These are phyloP conservation scores for Metarhizium guizhouense DNA, from an alignment of 2,329 filamentous ascomycete genomes.

Conservation along the genomic window DNA sequence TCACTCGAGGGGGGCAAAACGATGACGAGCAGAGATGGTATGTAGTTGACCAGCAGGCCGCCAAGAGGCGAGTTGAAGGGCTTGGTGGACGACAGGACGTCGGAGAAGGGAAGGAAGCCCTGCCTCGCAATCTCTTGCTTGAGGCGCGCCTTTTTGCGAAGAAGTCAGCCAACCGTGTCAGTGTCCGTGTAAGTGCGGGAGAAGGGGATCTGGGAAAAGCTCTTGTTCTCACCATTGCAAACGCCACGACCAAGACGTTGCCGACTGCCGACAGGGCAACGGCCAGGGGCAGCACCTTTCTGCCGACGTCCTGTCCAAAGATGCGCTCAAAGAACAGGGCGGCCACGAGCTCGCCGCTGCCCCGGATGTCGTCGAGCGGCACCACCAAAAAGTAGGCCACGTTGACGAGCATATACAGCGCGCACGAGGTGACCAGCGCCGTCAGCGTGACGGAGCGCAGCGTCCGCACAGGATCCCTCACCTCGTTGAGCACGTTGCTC, in stretches of 20 bases:
- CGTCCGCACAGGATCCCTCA: slow-evolving; percentile 3
- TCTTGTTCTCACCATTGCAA: slow-evolving; percentile 45
- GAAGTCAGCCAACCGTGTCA: not conserved
- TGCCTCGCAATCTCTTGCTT: slow-evolving; percentile 67
- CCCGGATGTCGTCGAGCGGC: slow-evolving; percentile 56
- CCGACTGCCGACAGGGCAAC: slow-evolving; percentile 60
- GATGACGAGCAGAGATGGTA: slow-evolving; percentile 61
- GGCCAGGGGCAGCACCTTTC: slow-evolving; percentile 49
- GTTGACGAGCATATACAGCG: slow-evolving; percentile 23
- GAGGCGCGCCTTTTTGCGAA: slow-evolving; percentile 43
- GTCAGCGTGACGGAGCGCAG: slow-evolving; percentile 22
- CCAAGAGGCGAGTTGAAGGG: slow-evolving; percentile 61
- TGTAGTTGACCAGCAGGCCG: slow-evolving; percentile 58
- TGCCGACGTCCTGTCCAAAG: slow-evolving; percentile 51
- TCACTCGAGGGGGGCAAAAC: slow-evolving; percentile 53
- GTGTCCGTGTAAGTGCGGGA: too few species aligned
- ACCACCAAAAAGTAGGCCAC: slow-evolving; percentile 34
- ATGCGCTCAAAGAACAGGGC: slow-evolving; percentile 57
- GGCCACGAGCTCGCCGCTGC: slow-evolving; percentile 58
- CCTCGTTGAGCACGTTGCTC: slow-evolving; percentile 38
- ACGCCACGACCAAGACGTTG: slow-evolving; percentile 66
- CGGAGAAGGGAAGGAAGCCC: slow-evolving; percentile 58
- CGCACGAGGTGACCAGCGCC: slow-evolving; percentile 51
- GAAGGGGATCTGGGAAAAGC: too few species aligned
- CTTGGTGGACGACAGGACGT: slow-evolving; percentile 50